These are phyloP conservation scores for Arctostaphylos glauca DNA, from an alignment of 148 eudicot genomes.

Conservation along the genomic window DNA sequence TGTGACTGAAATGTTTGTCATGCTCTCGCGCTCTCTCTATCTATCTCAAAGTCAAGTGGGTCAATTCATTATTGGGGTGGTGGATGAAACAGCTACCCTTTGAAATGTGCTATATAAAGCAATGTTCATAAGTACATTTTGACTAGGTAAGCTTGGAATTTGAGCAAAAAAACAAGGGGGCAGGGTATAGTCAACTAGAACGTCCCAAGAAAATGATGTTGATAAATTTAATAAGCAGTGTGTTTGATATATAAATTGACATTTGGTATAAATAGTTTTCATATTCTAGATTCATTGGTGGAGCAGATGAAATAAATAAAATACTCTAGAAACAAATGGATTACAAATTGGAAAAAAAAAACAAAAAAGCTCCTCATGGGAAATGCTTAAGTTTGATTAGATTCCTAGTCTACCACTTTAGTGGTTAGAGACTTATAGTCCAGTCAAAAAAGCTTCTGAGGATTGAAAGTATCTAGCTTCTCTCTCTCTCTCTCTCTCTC, in stretches of 20 bases:
- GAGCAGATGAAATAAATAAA: conserved; percentile 2
- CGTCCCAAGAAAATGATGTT: not conserved
- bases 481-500: not conserved
- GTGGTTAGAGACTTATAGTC: not conserved
- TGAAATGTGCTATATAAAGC: not conserved
- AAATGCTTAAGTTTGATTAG: conserved; percentile 6
- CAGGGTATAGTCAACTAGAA: not conserved
- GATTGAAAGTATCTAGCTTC: conserved; percentile 1
- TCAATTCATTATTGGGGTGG: not conserved
- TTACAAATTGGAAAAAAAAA: not conserved
- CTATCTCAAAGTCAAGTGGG: not conserved
- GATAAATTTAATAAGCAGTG: not conserved
- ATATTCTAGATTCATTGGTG: not conserved
- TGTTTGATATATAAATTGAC: not conserved
- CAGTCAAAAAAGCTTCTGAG: not conserved
- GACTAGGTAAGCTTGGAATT: conserved; percentile 2
- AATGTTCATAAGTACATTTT: not conserved
- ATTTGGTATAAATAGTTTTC: not conserved
- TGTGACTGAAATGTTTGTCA: too few relatives aligned
- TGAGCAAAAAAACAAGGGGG: not conserved
- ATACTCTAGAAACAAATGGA: not conserved
- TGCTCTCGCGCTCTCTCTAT: too few relatives aligned
- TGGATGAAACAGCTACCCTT: not conserved
- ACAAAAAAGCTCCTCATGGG: not conserved
- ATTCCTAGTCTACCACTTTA: conserved; percentile 8